Evolutionary conservation across 129 eudicot species (phyloP), one percentile per base, ranked within the genome.

Genomic region (Flaveria ramosissima): DNA sequence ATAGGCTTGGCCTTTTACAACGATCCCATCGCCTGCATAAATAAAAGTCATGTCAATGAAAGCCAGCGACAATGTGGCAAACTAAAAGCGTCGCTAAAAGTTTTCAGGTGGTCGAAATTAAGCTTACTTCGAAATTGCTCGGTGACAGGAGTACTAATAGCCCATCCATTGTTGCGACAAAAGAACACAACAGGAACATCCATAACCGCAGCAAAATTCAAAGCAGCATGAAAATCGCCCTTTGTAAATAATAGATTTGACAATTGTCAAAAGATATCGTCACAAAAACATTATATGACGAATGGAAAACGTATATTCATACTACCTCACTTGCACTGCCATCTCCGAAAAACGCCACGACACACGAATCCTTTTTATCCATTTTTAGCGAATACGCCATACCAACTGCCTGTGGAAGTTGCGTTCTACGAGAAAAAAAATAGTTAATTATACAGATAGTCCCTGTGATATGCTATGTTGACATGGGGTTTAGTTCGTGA

Each of bases 151-250:
- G 98, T 92, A 80, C 98, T 92, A 39, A 92, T 90, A 39, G 96
- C 93, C 93, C 93, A 92, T 47, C 98, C 98, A 48, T 92, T 92
- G 84, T 92, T 92, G 52, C 98, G 89, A 75, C 98, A 92, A 3
- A 92, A 41, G 79, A 92, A 90, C 60, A 92, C 59, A 23, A 90
- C 86, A 0, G 98, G 98, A 20, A 86, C 96, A 9, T 89, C 96
- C 93, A 88, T 80, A 46, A 92, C 97, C 20, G 97, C 96, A 12
- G 93, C 96, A 76, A 92, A 89, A 68, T 92, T 92, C 59, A 92
- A 47, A 70, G 83, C 88, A 7, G 93, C 97, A 70, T 92, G 97
- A 83, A 89, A 92, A 84, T 92, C 97, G 43, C 97, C 97, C 97
- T 92, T 75, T 45, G 66, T 59, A 77, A 23, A 60, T 13, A 42